Evolutionary conservation across 305 asterid genomes (phyloP).

Genomic region (Fraxinus sp.): DNA sequence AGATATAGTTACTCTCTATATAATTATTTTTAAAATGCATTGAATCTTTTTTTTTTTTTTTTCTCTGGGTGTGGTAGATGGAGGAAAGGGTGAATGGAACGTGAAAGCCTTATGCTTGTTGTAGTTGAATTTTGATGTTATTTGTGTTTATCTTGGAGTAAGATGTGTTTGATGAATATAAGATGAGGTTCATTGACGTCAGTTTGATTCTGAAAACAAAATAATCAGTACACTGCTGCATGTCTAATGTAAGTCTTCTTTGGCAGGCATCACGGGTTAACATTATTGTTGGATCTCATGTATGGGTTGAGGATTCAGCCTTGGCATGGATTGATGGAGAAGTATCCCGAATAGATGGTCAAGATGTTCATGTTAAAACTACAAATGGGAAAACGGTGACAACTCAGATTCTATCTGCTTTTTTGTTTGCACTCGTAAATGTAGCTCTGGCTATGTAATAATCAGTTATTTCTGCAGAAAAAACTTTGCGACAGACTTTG

Average conservation of each 20-base stretch:
- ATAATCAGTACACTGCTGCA: conserved; percentile 11
- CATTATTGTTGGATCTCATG: conserved; percentile 90
- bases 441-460: conserved; percentile 16
- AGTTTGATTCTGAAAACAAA: conserved; percentile 9
- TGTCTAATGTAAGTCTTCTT: conserved; percentile 20
- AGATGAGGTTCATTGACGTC: conserved; percentile 8
- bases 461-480: neutral
- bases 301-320: conserved; percentile 91
- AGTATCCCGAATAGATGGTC: conserved; percentile 73
- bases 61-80: neutral
- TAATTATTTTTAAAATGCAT: neutral
- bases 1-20: neutral
- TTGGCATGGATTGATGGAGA: conserved; percentile 98
- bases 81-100: neutral
- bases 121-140: neutral
- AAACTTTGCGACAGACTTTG: neutral
- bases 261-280: conserved; percentile 83
- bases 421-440: neutral
- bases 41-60: neutral
- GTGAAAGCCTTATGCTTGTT: neutral
- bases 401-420: conserved; percentile 13
- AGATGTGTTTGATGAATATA: neutral
- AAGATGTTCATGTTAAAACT: conserved; percentile 79
- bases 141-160: conserved; percentile 1
- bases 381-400: conserved; percentile 79